Evolutionary conservation across 139 green algal species (phyloP).

Genomic region (Tetradesmus lagerheimii): DNA sequence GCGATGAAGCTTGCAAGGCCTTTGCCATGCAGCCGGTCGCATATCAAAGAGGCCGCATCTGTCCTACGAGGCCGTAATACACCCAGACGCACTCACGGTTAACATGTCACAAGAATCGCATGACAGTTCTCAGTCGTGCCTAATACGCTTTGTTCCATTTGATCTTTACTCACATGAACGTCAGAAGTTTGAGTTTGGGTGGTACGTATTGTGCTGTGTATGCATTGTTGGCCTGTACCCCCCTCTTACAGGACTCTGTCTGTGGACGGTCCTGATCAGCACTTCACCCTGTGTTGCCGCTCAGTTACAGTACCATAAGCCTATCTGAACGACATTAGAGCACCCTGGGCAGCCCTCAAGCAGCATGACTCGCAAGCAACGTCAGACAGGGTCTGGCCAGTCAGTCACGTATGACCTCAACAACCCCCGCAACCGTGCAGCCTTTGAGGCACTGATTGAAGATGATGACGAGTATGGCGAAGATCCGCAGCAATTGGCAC

Average conservation of each 20-base stretch:
- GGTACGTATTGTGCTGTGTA: not conserved
- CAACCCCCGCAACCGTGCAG: not conserved
- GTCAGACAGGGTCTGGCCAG: not conserved
- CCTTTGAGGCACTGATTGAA: conserved; percentile 36
- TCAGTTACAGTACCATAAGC: not conserved
- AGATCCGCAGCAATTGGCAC: not conserved
- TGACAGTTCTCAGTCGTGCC: not conserved
- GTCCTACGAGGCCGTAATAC: not conserved
- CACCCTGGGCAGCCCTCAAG: not conserved
- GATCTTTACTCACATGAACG: not conserved
- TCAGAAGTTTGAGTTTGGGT: not conserved
- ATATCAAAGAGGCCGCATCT: not conserved
- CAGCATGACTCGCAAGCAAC: conserved; percentile 49
- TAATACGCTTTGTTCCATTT: not conserved
- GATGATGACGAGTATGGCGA: conserved; percentile 10
- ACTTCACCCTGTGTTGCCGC: not conserved
- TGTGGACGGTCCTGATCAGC: not conserved
- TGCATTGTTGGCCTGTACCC: not conserved
- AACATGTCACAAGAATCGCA: not conserved
- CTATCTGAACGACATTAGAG: not conserved
- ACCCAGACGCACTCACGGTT: not conserved
- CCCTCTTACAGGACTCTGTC: not conserved
- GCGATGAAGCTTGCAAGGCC: not conserved
- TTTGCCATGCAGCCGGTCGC: not conserved
- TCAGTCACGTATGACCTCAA: conserved; percentile 15